Evolutionary conservation across 2,329 filamentous ascomycete species (phyloP).

Genomic region (Cordyceps fumosorosea): DNA sequence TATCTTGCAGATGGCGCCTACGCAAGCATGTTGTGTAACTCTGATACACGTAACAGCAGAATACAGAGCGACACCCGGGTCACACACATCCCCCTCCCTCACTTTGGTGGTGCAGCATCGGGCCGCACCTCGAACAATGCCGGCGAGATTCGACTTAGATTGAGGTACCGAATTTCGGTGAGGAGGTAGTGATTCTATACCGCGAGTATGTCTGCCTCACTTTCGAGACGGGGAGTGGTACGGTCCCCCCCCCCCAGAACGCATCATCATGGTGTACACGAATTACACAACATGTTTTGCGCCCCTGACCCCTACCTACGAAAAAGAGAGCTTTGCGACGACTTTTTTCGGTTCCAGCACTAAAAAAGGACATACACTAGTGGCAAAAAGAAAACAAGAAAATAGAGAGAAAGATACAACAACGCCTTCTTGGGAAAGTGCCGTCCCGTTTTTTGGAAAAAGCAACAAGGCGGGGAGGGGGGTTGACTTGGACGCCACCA

Average conservation of each 20-base stretch:
- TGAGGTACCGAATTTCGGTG: not conserved
- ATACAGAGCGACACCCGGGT: not conserved
- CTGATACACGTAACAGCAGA: not conserved
- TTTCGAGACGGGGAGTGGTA: not conserved
- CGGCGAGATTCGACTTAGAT: not conserved
- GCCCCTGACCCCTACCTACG: not conserved
- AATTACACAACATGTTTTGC: not conserved
- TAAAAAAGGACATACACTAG: not conserved
- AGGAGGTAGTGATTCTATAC: too few relatives aligned
- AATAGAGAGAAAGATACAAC: not conserved
- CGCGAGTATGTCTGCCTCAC: too few relatives aligned
- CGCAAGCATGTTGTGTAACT: not conserved
- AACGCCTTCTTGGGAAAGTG: not conserved
- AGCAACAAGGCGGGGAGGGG: not conserved
- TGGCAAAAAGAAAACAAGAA: not conserved
- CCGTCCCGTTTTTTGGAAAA: not conserved
- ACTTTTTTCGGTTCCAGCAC: not conserved
- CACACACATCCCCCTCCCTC: not conserved
- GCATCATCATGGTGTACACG: not conserved
- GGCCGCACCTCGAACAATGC: not conserved
- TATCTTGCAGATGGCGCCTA: not conserved
- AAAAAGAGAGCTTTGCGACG: not conserved
- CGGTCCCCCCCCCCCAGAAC: not conserved
- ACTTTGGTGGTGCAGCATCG: not conserved
- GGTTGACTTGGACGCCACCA: not conserved